A percentile compares a stretch with the other conserved stretches of the same genome.
These are phyloP conservation scores for Chlorencoelia australis DNA, from an alignment of 2,329 filamentous ascomycete species.

Conservation along the genomic window DNA sequence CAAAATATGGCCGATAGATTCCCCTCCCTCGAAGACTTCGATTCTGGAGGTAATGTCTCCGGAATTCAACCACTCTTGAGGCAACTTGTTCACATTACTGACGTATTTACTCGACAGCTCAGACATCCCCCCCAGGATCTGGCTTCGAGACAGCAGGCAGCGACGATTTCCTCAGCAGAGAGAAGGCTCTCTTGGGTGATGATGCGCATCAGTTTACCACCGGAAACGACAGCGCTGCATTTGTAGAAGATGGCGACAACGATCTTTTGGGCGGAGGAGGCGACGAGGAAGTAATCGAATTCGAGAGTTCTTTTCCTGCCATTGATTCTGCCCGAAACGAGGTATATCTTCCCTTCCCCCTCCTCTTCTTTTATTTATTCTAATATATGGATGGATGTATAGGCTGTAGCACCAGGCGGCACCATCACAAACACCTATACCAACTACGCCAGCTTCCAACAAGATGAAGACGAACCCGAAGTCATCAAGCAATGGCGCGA, in stretches of 20 bases:
- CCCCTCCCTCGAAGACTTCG: slow-evolving; percentile 49
- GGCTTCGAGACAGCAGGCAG: slow-evolving; percentile 43
- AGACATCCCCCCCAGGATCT: slow-evolving; percentile 47
- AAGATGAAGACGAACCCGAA: slow-evolving; percentile 75
- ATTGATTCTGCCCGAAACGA: slow-evolving; percentile 58
- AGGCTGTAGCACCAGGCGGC: slow-evolving; percentile 66
- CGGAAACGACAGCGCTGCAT: slow-evolving; percentile 57
- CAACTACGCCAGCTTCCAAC: slow-evolving; percentile 28
- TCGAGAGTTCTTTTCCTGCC: slow-evolving; percentile 86
- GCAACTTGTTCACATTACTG: slow-evolving; percentile 6
- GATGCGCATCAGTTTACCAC: slow-evolving; percentile 87
- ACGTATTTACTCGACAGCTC: slow-evolving; percentile 40
- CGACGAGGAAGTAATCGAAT: slow-evolving; percentile 36
- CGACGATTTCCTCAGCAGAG: slow-evolving; percentile 83
- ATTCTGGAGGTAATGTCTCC: slow-evolving; percentile 35
- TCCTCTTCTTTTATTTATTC: slow-evolving; percentile 1
- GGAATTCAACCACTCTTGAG: slow-evolving; percentile 2
- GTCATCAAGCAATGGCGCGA: slow-evolving; percentile 89
- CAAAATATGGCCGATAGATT: slow-evolving; percentile 49
- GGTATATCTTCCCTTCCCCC: slow-evolving; percentile 35
- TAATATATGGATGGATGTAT: slow-evolving; percentile 6
- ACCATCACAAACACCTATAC: slow-evolving; percentile 61
- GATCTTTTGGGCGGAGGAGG: slow-evolving; percentile 61
- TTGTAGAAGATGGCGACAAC: slow-evolving; percentile 55
- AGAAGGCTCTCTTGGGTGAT: slow-evolving; percentile 80